These are phyloP conservation scores for Cyberlindnera mrakii DNA, from an alignment of 805 yeast genomes.

Conservation along the genomic window DNA sequence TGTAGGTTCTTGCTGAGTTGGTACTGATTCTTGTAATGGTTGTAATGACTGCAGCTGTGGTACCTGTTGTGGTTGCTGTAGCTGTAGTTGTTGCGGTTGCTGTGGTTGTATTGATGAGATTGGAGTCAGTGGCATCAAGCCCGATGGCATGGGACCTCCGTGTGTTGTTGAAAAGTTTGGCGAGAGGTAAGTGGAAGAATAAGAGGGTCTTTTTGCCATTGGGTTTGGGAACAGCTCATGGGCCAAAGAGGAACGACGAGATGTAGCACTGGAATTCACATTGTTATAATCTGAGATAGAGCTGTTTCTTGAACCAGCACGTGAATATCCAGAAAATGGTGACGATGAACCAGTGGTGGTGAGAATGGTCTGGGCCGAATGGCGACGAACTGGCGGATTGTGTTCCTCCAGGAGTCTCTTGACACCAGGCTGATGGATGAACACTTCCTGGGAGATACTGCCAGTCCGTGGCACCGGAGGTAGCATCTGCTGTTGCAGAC, in stretches of 20 bases:
- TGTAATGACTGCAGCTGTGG: constrained; percentile 9
- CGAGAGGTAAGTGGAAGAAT: constrained; percentile 14
- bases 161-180: constrained; percentile 19
- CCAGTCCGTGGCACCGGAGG: constrained; percentile 19
- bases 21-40: neutral
- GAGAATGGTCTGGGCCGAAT: constrained; percentile 23
- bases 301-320: constrained; percentile 34
- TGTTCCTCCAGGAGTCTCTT: constrained; percentile 24
- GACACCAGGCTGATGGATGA: constrained; percentile 23
- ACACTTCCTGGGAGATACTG: constrained; percentile 19
- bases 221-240: constrained; percentile 38
- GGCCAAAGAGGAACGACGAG: constrained; percentile 37
- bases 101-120: constrained; percentile 10
- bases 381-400: constrained; percentile 21
- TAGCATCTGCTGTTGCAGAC: constrained; percentile 11
- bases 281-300: constrained; percentile 29
- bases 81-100: constrained; percentile 5
- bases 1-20: neutral
- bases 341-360: constrained; percentile 23
- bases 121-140: neutral
- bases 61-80: constrained; percentile 2
- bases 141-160: constrained; percentile 12
- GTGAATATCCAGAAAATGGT: constrained; percentile 29
- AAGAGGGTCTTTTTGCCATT: constrained; percentile 16
- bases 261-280: constrained; percentile 12